A percentile compares a stretch with the other conserved stretches of the same genome.
phyloP scores from a whole-genome alignment of 2,329 filamentous ascomycete species.

The Lachnellula subtilissima region DNA sequence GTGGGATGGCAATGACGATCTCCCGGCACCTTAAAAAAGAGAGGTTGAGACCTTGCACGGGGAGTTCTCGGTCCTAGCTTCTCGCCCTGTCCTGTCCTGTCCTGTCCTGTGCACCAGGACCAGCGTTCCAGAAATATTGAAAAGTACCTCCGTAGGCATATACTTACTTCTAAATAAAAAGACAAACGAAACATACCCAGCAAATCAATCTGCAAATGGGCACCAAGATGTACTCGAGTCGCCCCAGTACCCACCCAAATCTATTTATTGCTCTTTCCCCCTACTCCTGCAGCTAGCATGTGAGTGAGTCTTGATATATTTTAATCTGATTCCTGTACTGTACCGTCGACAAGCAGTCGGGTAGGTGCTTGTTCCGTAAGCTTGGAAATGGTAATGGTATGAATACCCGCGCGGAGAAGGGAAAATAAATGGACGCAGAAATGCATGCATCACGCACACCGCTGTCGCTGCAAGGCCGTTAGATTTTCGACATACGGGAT shows the following conservation, averaged over 20 bases:
- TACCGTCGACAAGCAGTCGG: constrained; percentile 5
- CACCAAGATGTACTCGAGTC: neutral
- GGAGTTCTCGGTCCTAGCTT: neutral
- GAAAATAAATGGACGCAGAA: neutral
- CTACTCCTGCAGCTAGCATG: neutral
- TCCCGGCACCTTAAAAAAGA: constrained; percentile 4
- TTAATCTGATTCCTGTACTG: neutral
- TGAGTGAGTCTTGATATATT: neutral
- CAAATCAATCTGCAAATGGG: neutral
- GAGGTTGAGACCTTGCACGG: neutral
- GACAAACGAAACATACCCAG: neutral
- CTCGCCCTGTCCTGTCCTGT: neutral
- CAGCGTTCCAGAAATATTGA: neutral
- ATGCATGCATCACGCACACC: neutral
- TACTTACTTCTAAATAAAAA: neutral
- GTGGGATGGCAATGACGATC: constrained; percentile 1
- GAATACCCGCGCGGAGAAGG: neutral
- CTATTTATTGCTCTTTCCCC: neutral
- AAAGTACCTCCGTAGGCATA: neutral
- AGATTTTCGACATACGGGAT: neutral
- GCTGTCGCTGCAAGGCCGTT: neutral
- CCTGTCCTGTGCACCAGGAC: neutral
- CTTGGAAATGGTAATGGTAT: neutral
- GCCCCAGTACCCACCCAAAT: neutral
- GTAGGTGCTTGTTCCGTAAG: constrained; percentile 4